A percentile compares a stretch with the other conserved stretches of the same genome.
These are phyloP conservation scores for Fusarium longipes DNA, from an alignment of 2,329 filamentous ascomycete genomes.

Conservation along the genomic window DNA sequence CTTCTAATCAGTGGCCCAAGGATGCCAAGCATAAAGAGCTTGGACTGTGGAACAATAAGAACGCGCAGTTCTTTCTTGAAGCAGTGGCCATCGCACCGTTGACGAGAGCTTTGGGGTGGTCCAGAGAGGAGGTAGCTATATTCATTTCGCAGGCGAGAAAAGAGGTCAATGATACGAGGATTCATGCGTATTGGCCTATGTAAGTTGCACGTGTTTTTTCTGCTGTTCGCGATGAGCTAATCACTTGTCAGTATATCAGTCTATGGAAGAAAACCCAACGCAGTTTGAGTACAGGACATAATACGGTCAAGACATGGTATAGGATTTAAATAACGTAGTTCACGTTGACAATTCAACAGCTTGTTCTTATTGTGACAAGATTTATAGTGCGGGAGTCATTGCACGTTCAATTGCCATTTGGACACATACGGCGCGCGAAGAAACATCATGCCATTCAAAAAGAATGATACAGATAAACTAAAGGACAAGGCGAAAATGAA, in stretches of 20 bases:
- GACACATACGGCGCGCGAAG: too few relatives aligned
- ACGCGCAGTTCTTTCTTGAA: slow-evolving; percentile 3
- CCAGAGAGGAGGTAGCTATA: slow-evolving; percentile 17
- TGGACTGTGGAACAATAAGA: slow-evolving; percentile 23
- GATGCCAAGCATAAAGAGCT: slow-evolving; percentile 28
- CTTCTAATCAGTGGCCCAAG: slow-evolving; percentile 24
- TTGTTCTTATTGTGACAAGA: too few relatives aligned
- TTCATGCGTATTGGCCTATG: slow-evolving; percentile 36
- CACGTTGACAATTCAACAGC: too few relatives aligned
- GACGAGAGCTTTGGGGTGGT: slow-evolving; percentile 19
- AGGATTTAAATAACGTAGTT: too few relatives aligned
- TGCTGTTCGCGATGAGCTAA: not conserved
- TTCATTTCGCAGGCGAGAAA: slow-evolving; percentile 20
- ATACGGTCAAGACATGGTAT: too few relatives aligned
- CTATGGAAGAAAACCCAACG: slow-evolving; percentile 3
- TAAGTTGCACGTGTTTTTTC: not conserved
- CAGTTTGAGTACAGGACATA: not conserved
- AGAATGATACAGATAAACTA: too few relatives aligned
- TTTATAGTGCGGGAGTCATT: too few relatives aligned
- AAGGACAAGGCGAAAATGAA: too few relatives aligned
- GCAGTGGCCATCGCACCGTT: slow-evolving; percentile 15
- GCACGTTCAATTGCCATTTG: too few relatives aligned
- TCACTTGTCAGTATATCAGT: not conserved
- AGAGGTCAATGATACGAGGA: slow-evolving; percentile 10
- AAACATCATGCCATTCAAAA: too few relatives aligned